A percentile compares a stretch with the other conserved stretches of the same genome.
Evolutionary conservation across 768 basidiomycete species (phyloP).

Genomic region (Tricholoma furcatifolium): DNA sequence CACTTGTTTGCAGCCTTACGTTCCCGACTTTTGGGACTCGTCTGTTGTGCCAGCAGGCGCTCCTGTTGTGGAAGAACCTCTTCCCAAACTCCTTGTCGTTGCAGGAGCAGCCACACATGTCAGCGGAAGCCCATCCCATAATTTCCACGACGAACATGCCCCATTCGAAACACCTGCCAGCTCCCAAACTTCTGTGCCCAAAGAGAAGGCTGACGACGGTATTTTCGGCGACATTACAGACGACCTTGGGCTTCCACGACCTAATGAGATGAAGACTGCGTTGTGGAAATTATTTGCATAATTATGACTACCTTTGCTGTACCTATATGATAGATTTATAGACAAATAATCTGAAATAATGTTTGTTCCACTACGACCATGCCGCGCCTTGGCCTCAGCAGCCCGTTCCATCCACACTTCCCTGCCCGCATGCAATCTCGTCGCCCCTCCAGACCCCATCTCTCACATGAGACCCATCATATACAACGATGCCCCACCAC

Average conservation of each 20-base stretch:
- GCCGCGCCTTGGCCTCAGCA: constrained; percentile 1
- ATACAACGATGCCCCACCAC: constrained; percentile 57
- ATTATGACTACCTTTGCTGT: not conserved
- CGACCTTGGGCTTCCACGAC: constrained; percentile 42
- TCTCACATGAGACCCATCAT: constrained; percentile 80
- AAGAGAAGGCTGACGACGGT: constrained; percentile 25
- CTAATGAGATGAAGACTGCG: constrained; percentile 28
- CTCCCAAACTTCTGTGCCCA: constrained; percentile 11
- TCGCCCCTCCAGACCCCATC: constrained; percentile 76
- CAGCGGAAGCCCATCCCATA: constrained; percentile 38
- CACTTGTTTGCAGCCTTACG: constrained; percentile 35
- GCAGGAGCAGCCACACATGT: constrained; percentile 36
- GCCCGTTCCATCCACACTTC: constrained; percentile 26
- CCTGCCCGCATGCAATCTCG: constrained; percentile 27
- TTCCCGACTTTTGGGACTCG: constrained; percentile 47
- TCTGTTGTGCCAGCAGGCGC: constrained; percentile 17
- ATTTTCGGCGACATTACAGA: constrained; percentile 45
- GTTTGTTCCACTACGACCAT: constrained; percentile 16
- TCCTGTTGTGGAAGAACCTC: constrained; percentile 21
- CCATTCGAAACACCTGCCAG: constrained; percentile 10
- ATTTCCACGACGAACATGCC: constrained; percentile 24
- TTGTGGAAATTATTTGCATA: constrained; percentile 32
- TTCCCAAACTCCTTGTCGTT: constrained; percentile 46
- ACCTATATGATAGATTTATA: constrained; percentile 2
- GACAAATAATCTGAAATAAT: constrained; percentile 1